Evolutionary conservation across 305 asterid species (phyloP).

Genomic region (Fraxinus sp.): DNA sequence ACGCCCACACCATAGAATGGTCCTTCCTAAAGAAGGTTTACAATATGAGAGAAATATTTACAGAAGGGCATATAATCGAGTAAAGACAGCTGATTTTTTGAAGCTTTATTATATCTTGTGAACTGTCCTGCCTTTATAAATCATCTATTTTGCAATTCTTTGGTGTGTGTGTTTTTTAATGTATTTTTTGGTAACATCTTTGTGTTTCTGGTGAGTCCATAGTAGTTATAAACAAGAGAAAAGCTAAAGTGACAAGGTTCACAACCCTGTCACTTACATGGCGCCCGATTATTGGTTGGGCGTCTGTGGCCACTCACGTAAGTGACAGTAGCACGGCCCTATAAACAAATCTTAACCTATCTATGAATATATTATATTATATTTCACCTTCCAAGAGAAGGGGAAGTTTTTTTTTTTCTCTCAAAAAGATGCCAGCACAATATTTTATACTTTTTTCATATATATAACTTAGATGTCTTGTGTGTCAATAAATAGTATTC

Average conservation of each 20-base stretch:
- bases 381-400: not conserved
- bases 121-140: not conserved
- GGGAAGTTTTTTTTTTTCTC: not conserved
- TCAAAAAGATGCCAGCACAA: not conserved
- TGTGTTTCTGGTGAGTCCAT: not conserved
- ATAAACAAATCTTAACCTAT: not conserved
- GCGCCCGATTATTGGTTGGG: no score
- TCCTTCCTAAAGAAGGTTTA: conserved; percentile 15
- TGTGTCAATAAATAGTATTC: not conserved
- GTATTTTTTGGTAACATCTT: not conserved
- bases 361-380: not conserved
- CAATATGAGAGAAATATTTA: not conserved
- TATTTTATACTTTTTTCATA: not conserved
- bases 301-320: no score
- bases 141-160: not conserved
- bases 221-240: not conserved
- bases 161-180: not conserved
- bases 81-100: not conserved
- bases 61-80: not conserved
- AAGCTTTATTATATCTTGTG: not conserved
- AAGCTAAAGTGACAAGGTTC: no score
- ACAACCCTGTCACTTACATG: no score
- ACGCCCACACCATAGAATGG: conserved; percentile 17
- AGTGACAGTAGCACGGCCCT: not conserved
- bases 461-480: not conserved